A percentile compares a stretch with the other conserved stretches of the same genome.
These are phyloP conservation scores for Cynanchum wilfordii DNA, from an alignment of 257 asterid species.

Conservation along the genomic window DNA sequence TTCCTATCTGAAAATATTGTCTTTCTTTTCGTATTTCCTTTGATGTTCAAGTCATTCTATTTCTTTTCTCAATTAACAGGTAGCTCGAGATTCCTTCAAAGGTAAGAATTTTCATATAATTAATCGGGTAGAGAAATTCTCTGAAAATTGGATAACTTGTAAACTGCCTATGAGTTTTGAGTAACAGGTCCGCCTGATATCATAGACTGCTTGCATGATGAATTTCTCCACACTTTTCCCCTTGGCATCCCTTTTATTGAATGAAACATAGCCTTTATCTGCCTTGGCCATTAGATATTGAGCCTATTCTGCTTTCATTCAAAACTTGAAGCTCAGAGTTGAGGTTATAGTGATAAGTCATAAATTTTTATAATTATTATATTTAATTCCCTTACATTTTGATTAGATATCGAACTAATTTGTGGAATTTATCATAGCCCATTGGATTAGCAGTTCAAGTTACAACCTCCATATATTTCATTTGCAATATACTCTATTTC, in stretches of 20 bases:
- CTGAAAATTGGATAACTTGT: background rate
- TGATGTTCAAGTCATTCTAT: conserved; percentile 8
- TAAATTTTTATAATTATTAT: too few species aligned
- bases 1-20: background rate
- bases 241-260: background rate
- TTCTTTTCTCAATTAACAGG: conserved; percentile 44
- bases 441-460: background rate
- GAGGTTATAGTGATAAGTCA: too few species aligned
- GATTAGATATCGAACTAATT: too few species aligned
- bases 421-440: too few species aligned
- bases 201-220: background rate
- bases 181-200: background rate
- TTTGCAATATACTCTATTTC: background rate
- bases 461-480: conserved; percentile 2
- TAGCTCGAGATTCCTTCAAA: conserved; percentile 59
- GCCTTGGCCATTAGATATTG: background rate
- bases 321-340: conserved; percentile 1
- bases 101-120: conserved; percentile 32
- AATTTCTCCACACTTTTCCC: background rate
- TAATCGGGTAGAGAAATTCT: background rate
- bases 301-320: background rate
- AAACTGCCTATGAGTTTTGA: background rate
- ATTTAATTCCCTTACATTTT: too few species aligned
- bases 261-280: background rate
- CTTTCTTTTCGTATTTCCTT: background rate